phyloP scores from a whole-genome alignment of 805 yeast genomes.

The Wickerhamomyces chaumierensis region DNA sequence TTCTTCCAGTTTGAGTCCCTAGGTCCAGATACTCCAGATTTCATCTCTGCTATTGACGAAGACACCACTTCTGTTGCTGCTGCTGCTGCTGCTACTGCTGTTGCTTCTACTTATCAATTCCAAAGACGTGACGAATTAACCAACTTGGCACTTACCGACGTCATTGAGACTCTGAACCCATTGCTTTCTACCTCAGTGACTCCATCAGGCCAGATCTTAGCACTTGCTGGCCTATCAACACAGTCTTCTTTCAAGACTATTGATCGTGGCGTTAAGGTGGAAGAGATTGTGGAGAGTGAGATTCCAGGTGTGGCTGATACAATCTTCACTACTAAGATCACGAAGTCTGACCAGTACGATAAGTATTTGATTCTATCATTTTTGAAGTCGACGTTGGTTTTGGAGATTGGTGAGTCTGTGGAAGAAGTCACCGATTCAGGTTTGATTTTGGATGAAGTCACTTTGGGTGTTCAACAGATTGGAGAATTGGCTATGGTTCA shows the following conservation, averaged over 20 bases:
- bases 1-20: conserved; percentile 72
- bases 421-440: conserved; percentile 65
- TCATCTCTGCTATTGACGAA: conserved; percentile 18
- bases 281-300: conserved; percentile 62
- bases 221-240: conserved; percentile 31
- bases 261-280: conserved; percentile 47
- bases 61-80: conserved; percentile 23
- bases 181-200: conserved; percentile 29
- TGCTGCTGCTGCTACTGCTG: no score
- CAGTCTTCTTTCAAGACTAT: conserved; percentile 36
- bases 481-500: conserved; percentile 59
- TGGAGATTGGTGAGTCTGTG: conserved; percentile 71
- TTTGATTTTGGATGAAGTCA: conserved; percentile 41
- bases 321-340: conserved; percentile 52
- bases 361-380: conserved; percentile 57
- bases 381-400: conserved; percentile 54
- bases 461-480: conserved; percentile 60
- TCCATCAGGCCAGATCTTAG: conserved; percentile 20
- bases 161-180: conserved; percentile 37
- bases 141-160: conserved; percentile 50
- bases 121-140: conserved; percentile 27
- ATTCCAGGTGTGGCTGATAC: conserved; percentile 54
- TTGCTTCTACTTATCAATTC: conserved; percentile 9
- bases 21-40: conserved; percentile 43
- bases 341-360: conserved; percentile 36